Percentiles rank a stretch among this genome's conserved stretches.
These are phyloP conservation scores for Vigna radiata DNA, from an alignment of 306 rosid species.

Conservation along the genomic window DNA sequence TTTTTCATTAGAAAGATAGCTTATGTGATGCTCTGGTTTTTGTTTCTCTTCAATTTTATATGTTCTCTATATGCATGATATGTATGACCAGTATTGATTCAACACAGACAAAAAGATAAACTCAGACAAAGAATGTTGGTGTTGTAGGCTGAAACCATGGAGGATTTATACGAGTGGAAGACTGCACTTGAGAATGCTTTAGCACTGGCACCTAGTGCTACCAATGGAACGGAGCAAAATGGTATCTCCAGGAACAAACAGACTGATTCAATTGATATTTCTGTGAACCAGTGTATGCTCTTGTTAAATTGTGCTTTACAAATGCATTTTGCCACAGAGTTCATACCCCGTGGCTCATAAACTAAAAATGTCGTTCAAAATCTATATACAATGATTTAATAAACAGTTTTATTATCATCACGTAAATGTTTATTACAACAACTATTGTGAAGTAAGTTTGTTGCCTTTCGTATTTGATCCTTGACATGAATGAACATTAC, in stretches of 20 bases:
- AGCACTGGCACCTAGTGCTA: constrained; percentile 79
- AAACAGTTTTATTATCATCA: constrained; percentile 25
- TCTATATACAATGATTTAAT: constrained; percentile 24
- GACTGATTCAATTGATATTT: constrained; percentile 68
- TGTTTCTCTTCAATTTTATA: neutral
- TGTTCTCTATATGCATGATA: constrained; percentile 24
- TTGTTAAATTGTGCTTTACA: constrained; percentile 52
- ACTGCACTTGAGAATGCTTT: constrained; percentile 90
- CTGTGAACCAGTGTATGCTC: constrained; percentile 75
- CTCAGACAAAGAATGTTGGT: constrained; percentile 29
- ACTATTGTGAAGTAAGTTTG: constrained; percentile 2
- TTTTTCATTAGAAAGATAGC: constrained; percentile 6
- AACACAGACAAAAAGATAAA: constrained; percentile 22
- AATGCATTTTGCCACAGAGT: constrained; percentile 48
- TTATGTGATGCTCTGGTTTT: neutral
- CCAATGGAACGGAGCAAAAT: constrained; percentile 65
- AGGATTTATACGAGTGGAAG: constrained; percentile 96
- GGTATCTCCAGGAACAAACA: constrained; percentile 75
- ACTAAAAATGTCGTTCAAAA: constrained; percentile 9
- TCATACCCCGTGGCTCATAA: constrained; percentile 32
- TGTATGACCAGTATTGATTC: constrained; percentile 23
- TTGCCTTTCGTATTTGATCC: constrained; percentile 27
- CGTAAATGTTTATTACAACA: constrained; percentile 34
- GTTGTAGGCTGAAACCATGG: constrained; percentile 86
- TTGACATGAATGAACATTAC: constrained; percentile 3